Conservation (phyloP, 768 basidiomycete genomes). For the Kwoniella europaea region DNA sequence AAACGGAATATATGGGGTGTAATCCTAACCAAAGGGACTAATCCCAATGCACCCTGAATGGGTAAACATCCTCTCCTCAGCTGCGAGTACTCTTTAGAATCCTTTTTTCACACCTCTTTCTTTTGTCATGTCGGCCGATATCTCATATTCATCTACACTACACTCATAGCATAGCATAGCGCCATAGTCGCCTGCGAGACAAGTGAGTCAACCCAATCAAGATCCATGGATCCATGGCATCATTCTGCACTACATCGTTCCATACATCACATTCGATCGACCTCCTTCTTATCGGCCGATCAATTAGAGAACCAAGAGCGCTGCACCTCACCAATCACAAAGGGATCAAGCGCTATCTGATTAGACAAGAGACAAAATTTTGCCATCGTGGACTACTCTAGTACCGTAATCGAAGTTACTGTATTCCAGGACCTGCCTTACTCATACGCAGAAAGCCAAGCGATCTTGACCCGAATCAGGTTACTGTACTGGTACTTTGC, state of each 20-base stretch:
- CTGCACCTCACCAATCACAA: not conserved
- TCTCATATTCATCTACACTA: not conserved
- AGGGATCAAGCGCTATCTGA: constrained; percentile 3
- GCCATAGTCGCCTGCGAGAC: not conserved
- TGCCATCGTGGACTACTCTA: too few relatives aligned
- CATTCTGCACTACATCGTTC: not conserved
- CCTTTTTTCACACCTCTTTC: constrained; percentile 2
- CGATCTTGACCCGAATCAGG: too few relatives aligned
- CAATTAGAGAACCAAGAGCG: not conserved
- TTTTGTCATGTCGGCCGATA: constrained; percentile 1
- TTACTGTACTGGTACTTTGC: too few relatives aligned
- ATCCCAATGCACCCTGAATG: not conserved
- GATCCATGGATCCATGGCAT: not conserved
- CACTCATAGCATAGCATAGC: not conserved
- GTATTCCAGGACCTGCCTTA: too few relatives aligned
- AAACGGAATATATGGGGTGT: not conserved
- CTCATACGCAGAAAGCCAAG: too few relatives aligned
- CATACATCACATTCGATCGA: not conserved
- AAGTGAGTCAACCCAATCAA: not conserved
- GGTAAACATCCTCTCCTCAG: not conserved
- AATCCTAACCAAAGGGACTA: too few relatives aligned
- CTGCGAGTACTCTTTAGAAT: not conserved
- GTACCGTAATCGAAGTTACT: too few relatives aligned
- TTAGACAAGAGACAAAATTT: not conserved
- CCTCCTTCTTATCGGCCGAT: constrained; percentile 2